Base-by-base conservation (phyloP, 2,329 filamentous ascomycete genomes). In the Colletotrichum sp. region DNA sequence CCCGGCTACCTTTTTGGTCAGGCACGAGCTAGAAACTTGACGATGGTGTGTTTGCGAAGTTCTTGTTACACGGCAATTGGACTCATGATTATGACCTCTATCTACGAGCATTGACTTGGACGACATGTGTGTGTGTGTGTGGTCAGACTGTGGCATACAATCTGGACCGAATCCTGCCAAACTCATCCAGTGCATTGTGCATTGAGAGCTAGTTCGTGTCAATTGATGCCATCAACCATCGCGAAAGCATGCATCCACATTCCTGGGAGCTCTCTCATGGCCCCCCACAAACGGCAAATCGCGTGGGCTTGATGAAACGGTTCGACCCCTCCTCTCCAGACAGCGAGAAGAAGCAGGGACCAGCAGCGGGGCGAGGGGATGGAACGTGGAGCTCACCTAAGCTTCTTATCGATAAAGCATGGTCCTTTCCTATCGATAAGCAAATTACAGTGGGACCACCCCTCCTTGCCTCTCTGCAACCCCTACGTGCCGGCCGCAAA, bases 351-450 rank as follows among this genome's bases (percentile, higher is more conserved):
- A 21, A 57, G 34, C 28, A 18, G 16, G 55, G 49, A 49, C 39
- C 52, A 68, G 39, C 24, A 63, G 68, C 44, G 44, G 44, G 44
- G 44, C 18, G 44, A 21, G 26, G 57, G 18, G 44, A 15, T 10
- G 60, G 34, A 71, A 36, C 62, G 59, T 32, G 7, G 30, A 64
- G 26, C 32, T 24, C 32, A 64, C n/a, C 62, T 34, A 30, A 67
- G 68, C 68, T 66, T 18, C 39, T 64, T 76, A 76, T 76, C 74
- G 74, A 76, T 76, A 76, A 69, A 57, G 55, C 36, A 62, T 26
- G 15, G 6, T 24, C 13, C 24, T 26, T 34, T 12, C 15, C 13
- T 73, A 73, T 76, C 70, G 70, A 76, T 76, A 73, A 68, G 5
- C 5, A 24, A 44, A 57, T 44, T 44, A 67, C 44, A 69, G 49